phyloP scores from a whole-genome alignment of 495 filamentous ascomycete genomes.

The Aspergillus egyptiacus region DNA sequence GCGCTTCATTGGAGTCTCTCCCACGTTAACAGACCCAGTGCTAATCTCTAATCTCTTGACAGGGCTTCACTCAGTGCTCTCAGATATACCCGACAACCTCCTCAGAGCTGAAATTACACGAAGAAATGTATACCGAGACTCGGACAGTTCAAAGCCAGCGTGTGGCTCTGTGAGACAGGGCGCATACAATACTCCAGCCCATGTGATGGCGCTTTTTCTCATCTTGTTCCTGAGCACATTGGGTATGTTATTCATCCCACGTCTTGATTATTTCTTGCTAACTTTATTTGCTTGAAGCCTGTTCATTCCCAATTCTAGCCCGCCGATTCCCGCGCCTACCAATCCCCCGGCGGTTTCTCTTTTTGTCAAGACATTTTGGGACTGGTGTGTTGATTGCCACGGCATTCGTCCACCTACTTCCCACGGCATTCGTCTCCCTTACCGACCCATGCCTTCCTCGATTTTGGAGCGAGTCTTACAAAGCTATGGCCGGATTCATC shows the following conservation, averaged over 20 bases:
- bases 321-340: constrained; percentile 45
- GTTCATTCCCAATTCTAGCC: constrained; percentile 49
- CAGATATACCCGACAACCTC: constrained; percentile 26
- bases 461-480: constrained; percentile 67
- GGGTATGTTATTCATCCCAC: constrained; percentile 42
- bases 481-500: constrained; percentile 69
- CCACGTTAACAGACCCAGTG: neutral
- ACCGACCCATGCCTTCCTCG: constrained; percentile 73
- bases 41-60: neutral
- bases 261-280: neutral
- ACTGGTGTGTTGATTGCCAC: constrained; percentile 83
- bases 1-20: neutral
- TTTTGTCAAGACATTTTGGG: constrained; percentile 76
- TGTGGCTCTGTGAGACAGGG: constrained; percentile 59
- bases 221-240: constrained; percentile 67
- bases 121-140: constrained; percentile 21
- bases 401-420: constrained; percentile 81
- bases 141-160: constrained; percentile 26
- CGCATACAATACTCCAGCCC: constrained; percentile 59
- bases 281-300: constrained; percentile 28
- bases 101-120: constrained; percentile 31
- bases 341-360: constrained; percentile 53
- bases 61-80: constrained; percentile 24
- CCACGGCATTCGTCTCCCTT: constrained; percentile 74
- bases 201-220: constrained; percentile 72